Base-by-base conservation (phyloP, 352 stramenopile genomes). In the Chrysophaeum taylorii region DNA sequence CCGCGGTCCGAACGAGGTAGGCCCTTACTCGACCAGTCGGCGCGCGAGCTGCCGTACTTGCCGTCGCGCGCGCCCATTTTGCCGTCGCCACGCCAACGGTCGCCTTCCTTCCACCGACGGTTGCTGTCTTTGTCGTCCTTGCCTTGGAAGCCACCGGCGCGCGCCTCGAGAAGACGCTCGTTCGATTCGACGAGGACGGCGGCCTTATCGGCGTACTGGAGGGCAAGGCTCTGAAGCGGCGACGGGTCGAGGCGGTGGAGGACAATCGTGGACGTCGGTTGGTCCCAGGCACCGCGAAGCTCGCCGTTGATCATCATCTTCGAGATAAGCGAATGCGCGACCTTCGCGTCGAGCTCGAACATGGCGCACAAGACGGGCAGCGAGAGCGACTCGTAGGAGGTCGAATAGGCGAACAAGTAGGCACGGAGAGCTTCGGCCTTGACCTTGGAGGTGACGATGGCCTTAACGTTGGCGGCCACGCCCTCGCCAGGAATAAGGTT, bases 221-320 rank as follows among this genome's bases (percentile, higher is more conserved):
- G 83, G 38, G 94, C 93, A 68, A 97, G 81, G 36, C 87, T 84
- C 82, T 99, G 95, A 27, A 99, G 80, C 4, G 81, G 85, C 70
- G 89, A 97, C 38, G 91, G 89, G 75, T 98, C 90, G 41, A 89
- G 88, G 76, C 96, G 88, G 74, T 98, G 83, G 61, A 96, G 83
- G 5, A 93, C 81, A 73, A 97, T 96, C 35, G 92, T 96, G 79
- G 97, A 86, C 64, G 95, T 98, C 18, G 91, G 92, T 84, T 98
- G 92, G 83, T 98, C 94, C 94, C 93, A 99, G 48, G 87, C 93
- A 52, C 90, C 95, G 73, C 92, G 87, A 1, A 99, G 84, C 79
- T 99, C 93, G 52, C 78, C 73, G 57, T 96, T 97, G 83, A 98
- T 97, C 85, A 99, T 98, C 93, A 98, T 98, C 79, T 98, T 98